phyloP scores from a whole-genome alignment of 75 land plant species.

The Cunninghamia lanceolata region DNA sequence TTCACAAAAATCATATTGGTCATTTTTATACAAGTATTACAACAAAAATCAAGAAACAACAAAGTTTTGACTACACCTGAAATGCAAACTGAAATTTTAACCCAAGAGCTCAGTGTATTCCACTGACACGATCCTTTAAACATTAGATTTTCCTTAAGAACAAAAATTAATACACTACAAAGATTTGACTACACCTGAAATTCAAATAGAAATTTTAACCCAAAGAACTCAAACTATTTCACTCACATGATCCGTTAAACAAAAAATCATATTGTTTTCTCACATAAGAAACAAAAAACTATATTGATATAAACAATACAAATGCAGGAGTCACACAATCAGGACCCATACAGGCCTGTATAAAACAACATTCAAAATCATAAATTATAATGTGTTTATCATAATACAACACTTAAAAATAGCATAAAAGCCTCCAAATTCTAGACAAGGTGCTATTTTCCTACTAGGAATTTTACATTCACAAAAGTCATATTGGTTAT shows the following conservation, averaged over 20 bases:
- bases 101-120: neutral
- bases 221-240: neutral
- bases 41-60: neutral
- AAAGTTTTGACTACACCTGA: neutral
- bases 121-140: neutral
- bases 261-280: neutral
- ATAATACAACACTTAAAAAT: neutral
- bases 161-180: neutral
- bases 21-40: neutral
- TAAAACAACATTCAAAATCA: neutral
- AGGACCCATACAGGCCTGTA: neutral
- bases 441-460: neutral
- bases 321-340: neutral
- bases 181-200: neutral
- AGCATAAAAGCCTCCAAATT: neutral
- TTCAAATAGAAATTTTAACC: neutral
- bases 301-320: neutral
- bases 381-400: neutral
- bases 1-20: neutral
- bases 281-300: neutral
- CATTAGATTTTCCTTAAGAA: neutral
- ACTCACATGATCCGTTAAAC: neutral
- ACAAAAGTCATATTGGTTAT: neutral
- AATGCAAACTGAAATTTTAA: neutral
- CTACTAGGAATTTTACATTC: neutral